phyloP scores from a whole-genome alignment of 2,329 filamentous ascomycete genomes.

The Sarocladium brachiariae region DNA sequence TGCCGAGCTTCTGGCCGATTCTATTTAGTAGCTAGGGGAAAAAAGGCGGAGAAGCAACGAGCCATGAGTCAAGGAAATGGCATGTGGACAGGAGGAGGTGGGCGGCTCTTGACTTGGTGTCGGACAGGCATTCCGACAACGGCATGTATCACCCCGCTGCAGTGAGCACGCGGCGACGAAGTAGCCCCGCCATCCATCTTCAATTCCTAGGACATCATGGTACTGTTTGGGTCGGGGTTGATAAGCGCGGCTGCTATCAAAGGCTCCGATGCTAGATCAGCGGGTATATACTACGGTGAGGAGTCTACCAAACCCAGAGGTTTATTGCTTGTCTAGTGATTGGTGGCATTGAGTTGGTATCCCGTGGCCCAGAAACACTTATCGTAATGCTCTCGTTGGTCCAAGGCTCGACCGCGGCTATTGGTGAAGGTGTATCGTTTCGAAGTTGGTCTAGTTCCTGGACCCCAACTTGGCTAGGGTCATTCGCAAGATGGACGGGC shows the following conservation, averaged over 20 bases:
- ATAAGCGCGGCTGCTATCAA: neutral
- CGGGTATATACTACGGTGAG: too few species aligned
- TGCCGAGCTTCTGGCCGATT: conserved; percentile 7
- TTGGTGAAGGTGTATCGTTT: too few species aligned
- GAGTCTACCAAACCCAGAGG: neutral
- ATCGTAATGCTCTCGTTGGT: too few species aligned
- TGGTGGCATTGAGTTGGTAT: too few species aligned
- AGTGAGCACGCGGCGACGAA: neutral
- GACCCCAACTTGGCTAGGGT: too few species aligned
- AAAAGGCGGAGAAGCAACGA: neutral
- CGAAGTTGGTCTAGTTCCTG: too few species aligned
- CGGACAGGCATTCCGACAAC: conserved; percentile 7
- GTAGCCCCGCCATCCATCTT: conserved; percentile 8
- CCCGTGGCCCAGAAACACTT: too few species aligned
- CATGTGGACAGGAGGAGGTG: neutral
- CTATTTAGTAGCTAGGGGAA: neutral
- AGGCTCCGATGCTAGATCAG: neutral
- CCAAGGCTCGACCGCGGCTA: too few species aligned
- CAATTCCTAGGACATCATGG: neutral
- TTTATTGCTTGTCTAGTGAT: too few species aligned
- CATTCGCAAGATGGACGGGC: neutral
- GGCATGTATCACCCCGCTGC: conserved; percentile 7
- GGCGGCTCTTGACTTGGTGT: conserved; percentile 1
- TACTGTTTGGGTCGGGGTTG: neutral
- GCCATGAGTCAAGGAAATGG: conserved; percentile 8